Conservation (phyloP, 2,329 filamentous ascomycete species). For the Chaetomiaceae sp. region DNA sequence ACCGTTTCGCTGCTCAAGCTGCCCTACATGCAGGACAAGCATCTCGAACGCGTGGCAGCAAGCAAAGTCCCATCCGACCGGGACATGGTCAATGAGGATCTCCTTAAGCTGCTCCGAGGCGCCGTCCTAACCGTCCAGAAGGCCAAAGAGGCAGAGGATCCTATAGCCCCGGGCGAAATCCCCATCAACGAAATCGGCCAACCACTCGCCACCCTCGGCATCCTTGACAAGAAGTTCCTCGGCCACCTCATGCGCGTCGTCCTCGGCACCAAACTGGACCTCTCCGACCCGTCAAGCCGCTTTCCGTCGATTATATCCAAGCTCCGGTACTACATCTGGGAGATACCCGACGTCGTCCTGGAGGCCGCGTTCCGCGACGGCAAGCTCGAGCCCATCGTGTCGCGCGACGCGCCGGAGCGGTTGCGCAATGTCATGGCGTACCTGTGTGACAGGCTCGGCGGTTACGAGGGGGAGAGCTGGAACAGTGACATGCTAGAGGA, state of each 20-base stretch:
- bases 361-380: neutral
- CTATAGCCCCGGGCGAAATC: neutral
- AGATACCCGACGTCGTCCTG: conserved; percentile 7
- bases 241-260: conserved; percentile 7
- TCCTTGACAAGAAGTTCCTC: conserved; percentile 5
- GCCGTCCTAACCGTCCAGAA: conserved; percentile 5
- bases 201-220: neutral
- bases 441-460: conserved; percentile 8
- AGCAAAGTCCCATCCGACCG: conserved; percentile 8
- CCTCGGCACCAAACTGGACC: neutral
- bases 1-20: conserved; percentile 77
- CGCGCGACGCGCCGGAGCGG: neutral
- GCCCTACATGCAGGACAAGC: conserved; percentile 60
- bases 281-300: neutral
- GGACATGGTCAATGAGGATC: conserved; percentile 12
- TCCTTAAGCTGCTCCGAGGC: conserved; percentile 21
- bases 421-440: conserved; percentile 4
- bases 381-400: neutral
- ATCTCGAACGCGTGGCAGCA: conserved; percentile 21
- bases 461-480: neutral
- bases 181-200: neutral
- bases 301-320: conserved; percentile 10
- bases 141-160: neutral
- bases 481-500: neutral
- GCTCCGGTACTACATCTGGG: conserved; percentile 27